phyloP scores from a whole-genome alignment of 352 stramenopile species.

The Phytophthora capsici region DNA sequence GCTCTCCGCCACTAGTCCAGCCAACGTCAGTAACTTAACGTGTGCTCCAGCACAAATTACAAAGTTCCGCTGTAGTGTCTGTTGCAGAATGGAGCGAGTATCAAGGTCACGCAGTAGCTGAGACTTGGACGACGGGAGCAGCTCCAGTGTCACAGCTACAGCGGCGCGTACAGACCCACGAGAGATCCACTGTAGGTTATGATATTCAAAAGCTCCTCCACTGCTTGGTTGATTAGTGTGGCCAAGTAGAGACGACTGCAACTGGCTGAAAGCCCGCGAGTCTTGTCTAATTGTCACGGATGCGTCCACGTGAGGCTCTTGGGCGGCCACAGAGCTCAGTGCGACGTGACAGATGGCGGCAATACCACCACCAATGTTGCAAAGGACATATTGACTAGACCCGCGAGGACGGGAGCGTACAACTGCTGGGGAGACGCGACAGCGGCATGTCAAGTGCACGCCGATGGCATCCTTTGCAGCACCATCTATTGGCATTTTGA shows the following conservation, averaged over 20 bases:
- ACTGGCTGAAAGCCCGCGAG: conserved; percentile 23
- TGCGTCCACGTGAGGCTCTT: conserved; percentile 16
- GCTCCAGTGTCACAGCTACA: conserved; percentile 60
- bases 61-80: conserved; percentile 63
- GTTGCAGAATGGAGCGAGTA: conserved; percentile 57
- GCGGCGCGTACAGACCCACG: conserved; percentile 44
- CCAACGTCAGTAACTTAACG: conserved; percentile 47
- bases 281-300: conserved; percentile 40
- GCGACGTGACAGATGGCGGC: conserved; percentile 54
- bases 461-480: conserved; percentile 9
- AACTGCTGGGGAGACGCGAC: conserved; percentile 42
- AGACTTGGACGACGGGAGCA: conserved; percentile 24
- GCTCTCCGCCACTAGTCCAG: conserved; percentile 28
- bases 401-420: conserved; percentile 38
- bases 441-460: conserved; percentile 69
- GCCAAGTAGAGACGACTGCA: conserved; percentile 34
- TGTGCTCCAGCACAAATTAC: conserved; percentile 45
- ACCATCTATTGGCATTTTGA: conserved; percentile 32
- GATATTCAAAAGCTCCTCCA: background rate
- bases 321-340: conserved; percentile 19
- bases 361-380: conserved; percentile 19
- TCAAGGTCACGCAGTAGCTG: conserved; percentile 35
- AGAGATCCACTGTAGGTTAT: conserved; percentile 55
- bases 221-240: background rate
- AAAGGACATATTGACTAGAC: conserved; percentile 49